A percentile compares a stretch with the other conserved stretches of the same genome.
These are phyloP conservation scores for Wickerhamiella dianesei DNA, from an alignment of 805 yeast genomes.

Conservation along the genomic window DNA sequence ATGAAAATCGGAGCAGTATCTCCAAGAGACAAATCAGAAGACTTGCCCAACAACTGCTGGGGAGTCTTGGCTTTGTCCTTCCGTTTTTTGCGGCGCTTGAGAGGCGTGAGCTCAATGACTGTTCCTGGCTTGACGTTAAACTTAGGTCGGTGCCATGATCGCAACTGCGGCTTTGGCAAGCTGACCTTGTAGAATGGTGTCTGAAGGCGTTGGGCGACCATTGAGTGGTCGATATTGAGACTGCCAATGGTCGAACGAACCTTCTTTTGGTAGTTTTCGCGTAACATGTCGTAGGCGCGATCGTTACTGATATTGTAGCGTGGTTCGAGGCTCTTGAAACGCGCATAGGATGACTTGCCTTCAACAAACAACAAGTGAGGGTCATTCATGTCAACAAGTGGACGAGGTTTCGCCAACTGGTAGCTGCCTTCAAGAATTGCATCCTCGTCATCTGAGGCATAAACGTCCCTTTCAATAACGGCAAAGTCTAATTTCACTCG, in stretches of 20 bases:
- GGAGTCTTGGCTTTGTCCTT: constrained; percentile 76
- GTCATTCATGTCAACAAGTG: constrained; percentile 72
- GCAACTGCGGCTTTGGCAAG: constrained; percentile 48
- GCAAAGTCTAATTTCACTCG: neutral
- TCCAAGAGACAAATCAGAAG: constrained; percentile 68
- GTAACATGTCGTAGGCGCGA: constrained; percentile 64
- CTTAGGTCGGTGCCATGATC: constrained; percentile 69
- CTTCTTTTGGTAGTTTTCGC: constrained; percentile 78
- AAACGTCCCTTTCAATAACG: constrained; percentile 22
- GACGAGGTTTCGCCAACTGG: constrained; percentile 16
- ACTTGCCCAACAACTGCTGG: constrained; percentile 53
- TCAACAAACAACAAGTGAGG: constrained; percentile 59
- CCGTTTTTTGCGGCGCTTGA: constrained; percentile 71
- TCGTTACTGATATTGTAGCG: constrained; percentile 84
- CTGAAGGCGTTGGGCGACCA: constrained; percentile 76
- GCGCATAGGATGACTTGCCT: constrained; percentile 34
- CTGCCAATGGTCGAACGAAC: constrained; percentile 88
- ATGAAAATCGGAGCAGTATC: constrained; percentile 68
- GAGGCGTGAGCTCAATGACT: constrained; percentile 56
- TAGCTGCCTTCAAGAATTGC: constrained; percentile 59
- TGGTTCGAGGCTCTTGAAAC: constrained; percentile 39
- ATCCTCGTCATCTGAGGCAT: constrained; percentile 36
- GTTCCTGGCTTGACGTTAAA: constrained; percentile 71
- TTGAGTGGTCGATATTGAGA: constrained; percentile 77
- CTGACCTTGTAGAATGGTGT: constrained; percentile 81